Percentiles rank a stretch among this genome's conserved stretches.
These are phyloP conservation scores for Poa pratensis DNA, from an alignment of 176 grass and related monocot species.

Conservation along the genomic window DNA sequence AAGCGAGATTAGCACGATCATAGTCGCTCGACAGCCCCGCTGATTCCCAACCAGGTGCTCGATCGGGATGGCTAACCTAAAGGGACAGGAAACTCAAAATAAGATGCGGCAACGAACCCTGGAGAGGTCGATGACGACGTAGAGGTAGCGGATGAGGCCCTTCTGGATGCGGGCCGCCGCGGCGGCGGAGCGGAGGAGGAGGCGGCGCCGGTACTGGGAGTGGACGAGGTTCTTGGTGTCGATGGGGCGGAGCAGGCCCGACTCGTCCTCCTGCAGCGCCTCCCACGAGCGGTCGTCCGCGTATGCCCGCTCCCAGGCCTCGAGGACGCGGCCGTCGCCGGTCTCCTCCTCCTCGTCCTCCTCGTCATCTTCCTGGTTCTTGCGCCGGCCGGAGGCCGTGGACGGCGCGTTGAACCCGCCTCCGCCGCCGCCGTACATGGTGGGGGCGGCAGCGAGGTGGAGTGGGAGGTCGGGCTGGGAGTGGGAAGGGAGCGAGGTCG, in stretches of 20 bases:
- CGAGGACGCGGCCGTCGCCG: slow-evolving; percentile 60
- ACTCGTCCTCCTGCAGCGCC: slow-evolving; percentile 94
- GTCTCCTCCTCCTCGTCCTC: slow-evolving; percentile 75
- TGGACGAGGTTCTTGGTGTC: slow-evolving; percentile 90
- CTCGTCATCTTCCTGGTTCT: slow-evolving; percentile 50
- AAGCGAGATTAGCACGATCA: slow-evolving; percentile 8
- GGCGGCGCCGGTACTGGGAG: slow-evolving; percentile 87
- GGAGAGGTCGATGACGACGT: slow-evolving; percentile 88
- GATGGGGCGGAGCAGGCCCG: slow-evolving; percentile 80
- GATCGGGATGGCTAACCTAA: background rate
- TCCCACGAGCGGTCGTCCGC: slow-evolving; percentile 99
- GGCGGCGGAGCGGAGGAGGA: slow-evolving; percentile 68
- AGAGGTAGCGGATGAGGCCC: slow-evolving; percentile 96
- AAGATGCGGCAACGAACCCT: slow-evolving; percentile 53
- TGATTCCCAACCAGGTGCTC: slow-evolving; percentile 30
- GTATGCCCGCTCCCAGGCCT: slow-evolving; percentile 97
- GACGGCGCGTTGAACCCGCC: slow-evolving; percentile 53
- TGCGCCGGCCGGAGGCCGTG: slow-evolving; percentile 23
- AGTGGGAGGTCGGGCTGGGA: no score
- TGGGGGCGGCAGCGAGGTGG: background rate
- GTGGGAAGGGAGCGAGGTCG: no score
- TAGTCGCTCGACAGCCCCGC: background rate
- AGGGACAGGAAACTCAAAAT: background rate
- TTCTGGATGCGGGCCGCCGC: slow-evolving; percentile 76
- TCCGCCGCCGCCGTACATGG: slow-evolving; percentile 50